Conservation (phyloP, 345 rosid genomes). For the Gossypium ekmanianum region DNA sequence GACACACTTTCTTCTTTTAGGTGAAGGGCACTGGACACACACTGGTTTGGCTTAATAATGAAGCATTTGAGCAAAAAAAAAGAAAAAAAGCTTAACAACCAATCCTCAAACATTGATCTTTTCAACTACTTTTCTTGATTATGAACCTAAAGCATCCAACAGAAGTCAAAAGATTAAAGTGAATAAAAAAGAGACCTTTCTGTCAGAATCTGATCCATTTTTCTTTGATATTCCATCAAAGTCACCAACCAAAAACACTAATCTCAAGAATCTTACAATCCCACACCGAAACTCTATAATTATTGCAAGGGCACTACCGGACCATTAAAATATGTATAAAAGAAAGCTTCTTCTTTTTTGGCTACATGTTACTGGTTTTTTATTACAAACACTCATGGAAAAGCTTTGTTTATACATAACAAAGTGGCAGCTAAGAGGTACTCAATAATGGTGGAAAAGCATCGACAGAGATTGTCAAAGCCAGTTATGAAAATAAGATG, state of each 20-base stretch:
- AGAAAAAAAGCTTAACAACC: neutral
- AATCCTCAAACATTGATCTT: slow-evolving; percentile 1
- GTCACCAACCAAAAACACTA: neutral
- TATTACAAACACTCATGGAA: slow-evolving; percentile 12
- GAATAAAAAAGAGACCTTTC: neutral
- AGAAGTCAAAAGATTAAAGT: slow-evolving; percentile 2
- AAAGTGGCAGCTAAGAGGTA: neutral
- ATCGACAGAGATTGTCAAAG: slow-evolving; percentile 2
- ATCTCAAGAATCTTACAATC: slow-evolving; percentile 5
- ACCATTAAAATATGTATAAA: neutral
- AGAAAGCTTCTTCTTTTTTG: neutral
- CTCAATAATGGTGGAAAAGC: neutral
- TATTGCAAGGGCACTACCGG: neutral
- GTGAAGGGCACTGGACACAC: too few relatives aligned
- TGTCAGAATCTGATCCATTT: slow-evolving; percentile 10
- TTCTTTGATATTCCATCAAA: neutral
- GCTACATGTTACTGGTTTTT: slow-evolving; percentile 8
- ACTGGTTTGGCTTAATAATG: neutral
- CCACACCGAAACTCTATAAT: slow-evolving; percentile 2
- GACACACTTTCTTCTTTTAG: too few relatives aligned
- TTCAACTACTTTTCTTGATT: neutral
- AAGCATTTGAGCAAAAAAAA: neutral
- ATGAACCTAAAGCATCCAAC: neutral
- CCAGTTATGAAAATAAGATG: neutral
- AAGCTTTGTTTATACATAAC: slow-evolving; percentile 5